Base-by-base conservation (phyloP, 768 basidiomycete genomes). In the Podaxis sp. region DNA sequence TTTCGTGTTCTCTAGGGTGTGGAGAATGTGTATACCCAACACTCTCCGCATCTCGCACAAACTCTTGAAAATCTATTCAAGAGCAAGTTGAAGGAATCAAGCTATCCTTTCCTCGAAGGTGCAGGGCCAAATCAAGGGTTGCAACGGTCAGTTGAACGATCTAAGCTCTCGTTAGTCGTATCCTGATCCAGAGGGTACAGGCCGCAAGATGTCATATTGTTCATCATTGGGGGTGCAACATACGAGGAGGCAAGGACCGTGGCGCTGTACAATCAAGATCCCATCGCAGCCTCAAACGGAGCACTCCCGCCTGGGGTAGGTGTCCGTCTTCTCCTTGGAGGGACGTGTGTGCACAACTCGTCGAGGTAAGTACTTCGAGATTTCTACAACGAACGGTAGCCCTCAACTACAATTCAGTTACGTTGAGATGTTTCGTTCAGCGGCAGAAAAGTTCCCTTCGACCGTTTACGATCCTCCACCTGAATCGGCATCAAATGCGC, bases 21-120 rank as follows among this genome's bases (percentile, higher is more conserved):
- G 3, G 97, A 99, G 76, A 99, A 99, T 69, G 96, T 99, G 15
- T 99, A 98, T 73, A 99, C 95, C 61, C 97, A 99, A 68, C 97
- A 99, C 69, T 88, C 87, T 15, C 97, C 97, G 6, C 95, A 96
- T 74, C 80, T 99, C 4, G 88, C 91, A 1, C 90, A 97, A 70
- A 99, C 96, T 2, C 76, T 99, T 15, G 97, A 99, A 69, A 84
- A 91, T 57, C 76, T 99, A 3, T 84, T 96, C 69, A 93, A 87
- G 71, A 96, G 95, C 9, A 82, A 90, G 59, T 75, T 99, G 63
- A 88, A 86, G 68, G 97, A 99, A 66, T 83, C 87, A 2, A 95
- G 87, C 64, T 93, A 99, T 74, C 95, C 96, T 2, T 99, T 95
- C 80, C 68, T 95, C 5, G 88, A 90, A 8, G 79, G 78, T 7